Percentiles rank a stretch among this genome's conserved stretches.
Evolutionary conservation across 148 eudicot genomes (phyloP).

Genomic region (Chenopodium berlandieri): DNA sequence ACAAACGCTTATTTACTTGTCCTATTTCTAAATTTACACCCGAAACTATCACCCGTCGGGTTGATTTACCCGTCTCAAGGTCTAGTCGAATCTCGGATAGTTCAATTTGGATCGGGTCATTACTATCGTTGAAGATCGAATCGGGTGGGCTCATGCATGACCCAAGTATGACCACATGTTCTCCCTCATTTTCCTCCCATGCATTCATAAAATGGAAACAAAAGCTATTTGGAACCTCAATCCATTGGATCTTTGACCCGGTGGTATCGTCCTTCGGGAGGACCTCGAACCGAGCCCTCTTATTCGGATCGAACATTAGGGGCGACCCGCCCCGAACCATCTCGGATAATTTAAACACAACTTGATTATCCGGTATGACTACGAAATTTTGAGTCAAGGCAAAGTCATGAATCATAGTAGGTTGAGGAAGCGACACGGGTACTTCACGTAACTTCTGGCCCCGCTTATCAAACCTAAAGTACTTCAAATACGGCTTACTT

Average conservation of each 20-base stretch:
- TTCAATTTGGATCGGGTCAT: constrained; percentile 25
- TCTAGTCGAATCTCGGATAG: constrained; percentile 46
- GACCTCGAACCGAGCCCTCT: constrained; percentile 47
- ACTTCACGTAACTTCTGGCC: constrained; percentile 52
- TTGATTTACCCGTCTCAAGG: constrained; percentile 38
- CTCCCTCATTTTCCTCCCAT: constrained; percentile 51
- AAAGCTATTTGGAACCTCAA: constrained; percentile 46
- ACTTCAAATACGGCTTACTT: constrained; percentile 50
- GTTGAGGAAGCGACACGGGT: constrained; percentile 30
- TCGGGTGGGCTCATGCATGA: constrained; percentile 62
- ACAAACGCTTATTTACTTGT: constrained; percentile 33
- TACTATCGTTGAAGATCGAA: constrained; percentile 36
- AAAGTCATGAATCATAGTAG: constrained; percentile 69
- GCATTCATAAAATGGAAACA: constrained; percentile 63
- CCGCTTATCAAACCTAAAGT: constrained; percentile 30
- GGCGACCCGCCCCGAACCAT: constrained; percentile 53
- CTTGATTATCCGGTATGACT: constrained; percentile 57
- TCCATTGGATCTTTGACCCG: constrained; percentile 39
- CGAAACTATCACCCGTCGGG: constrained; percentile 34
- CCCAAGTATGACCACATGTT: constrained; percentile 40
- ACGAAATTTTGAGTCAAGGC: constrained; percentile 51
- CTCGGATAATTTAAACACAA: constrained; percentile 53
- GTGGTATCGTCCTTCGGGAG: constrained; percentile 28
- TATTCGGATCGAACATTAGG: constrained; percentile 34
- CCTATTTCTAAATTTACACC: constrained; percentile 53